Base-by-base conservation (phyloP, 768 basidiomycete species). In the Boletus pseudo-olivaceus region DNA sequence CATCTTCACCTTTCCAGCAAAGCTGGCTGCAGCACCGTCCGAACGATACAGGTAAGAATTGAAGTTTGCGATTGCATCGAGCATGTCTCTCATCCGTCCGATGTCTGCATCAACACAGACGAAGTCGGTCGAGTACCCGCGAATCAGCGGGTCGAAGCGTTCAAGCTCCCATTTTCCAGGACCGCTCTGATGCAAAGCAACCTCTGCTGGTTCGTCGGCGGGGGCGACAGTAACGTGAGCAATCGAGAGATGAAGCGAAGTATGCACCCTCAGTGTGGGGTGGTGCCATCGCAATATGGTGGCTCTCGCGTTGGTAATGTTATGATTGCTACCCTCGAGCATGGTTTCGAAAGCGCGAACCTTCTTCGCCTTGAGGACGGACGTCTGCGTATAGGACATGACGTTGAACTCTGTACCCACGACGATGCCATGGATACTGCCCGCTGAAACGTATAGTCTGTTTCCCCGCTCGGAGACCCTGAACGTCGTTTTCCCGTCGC, bases 1-100 rank as follows among this genome's bases (percentile, higher is more conserved):
- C n/a, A 47, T 45, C 14, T 45, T 43, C 17, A 65, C 56, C 42
- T 57, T 58, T 4, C 54, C 60, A 19, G 51, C 1, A 26, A 59
- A 62, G 14, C 32, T 35, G 27, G 53, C 29, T 11, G 54, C 40
- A 8, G 43, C 55, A 23, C 54, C n/a, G 15, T 49, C 56, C 10
- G 45, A 52, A 35, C 63, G 62, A 47, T 62, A 58, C 30, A 64
- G 46, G 40, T 56, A 65, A 7, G 48, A 59, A 3, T 65, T 59
- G 51, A 64, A 64, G 34, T 62, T 62, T 5, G 60, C 54, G 34
- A 64, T 44, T 1, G 48, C 20, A 30, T 65, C 53, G 11, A 64
- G 51, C 32, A 59, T 40, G 20, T 45, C 33, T 14, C 1, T 2
- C 26, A 53, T 37, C 19, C 49, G 55, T 27, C 7, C n/a, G 14